Percentiles rank a stretch among this genome's conserved stretches.
These are phyloP conservation scores for Metschnikowia rubicola DNA, from an alignment of 805 yeast genomes.

Conservation along the genomic window DNA sequence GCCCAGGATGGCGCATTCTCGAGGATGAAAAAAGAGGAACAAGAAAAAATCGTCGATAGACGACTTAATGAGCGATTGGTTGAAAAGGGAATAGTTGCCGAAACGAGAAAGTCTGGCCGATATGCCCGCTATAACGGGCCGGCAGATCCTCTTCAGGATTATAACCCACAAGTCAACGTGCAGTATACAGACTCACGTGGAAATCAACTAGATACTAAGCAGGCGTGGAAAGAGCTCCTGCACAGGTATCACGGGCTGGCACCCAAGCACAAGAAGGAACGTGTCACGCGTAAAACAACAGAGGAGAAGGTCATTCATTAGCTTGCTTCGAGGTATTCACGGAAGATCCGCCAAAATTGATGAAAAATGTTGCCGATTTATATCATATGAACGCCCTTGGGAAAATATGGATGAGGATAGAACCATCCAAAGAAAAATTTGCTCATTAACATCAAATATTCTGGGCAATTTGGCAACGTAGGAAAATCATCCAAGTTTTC, in stretches of 20 bases:
- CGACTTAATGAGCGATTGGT: slow-evolving; percentile 29
- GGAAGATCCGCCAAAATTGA: too few relatives aligned
- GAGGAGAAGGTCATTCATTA: slow-evolving; percentile 3
- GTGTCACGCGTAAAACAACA: neutral
- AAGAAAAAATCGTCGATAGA: slow-evolving; percentile 23
- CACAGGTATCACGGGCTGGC: slow-evolving; percentile 72
- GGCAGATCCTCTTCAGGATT: slow-evolving; percentile 21
- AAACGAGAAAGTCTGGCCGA: slow-evolving; percentile 9
- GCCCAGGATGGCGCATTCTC: slow-evolving; percentile 24
- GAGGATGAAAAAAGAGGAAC: slow-evolving; percentile 27
- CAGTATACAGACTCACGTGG: slow-evolving; percentile 67
- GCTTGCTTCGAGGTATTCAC: too few relatives aligned
- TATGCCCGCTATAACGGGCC: slow-evolving; percentile 6
- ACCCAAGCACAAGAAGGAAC: slow-evolving; percentile 16
- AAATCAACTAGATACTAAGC: slow-evolving; percentile 52
- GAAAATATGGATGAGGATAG: too few relatives aligned
- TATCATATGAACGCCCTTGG: too few relatives aligned
- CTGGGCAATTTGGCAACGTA: too few relatives aligned
- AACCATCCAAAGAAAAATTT: too few relatives aligned
- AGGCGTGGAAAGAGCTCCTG: slow-evolving; percentile 74
- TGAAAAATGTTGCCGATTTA: too few relatives aligned
- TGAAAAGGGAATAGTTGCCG: slow-evolving; percentile 24
- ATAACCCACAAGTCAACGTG: slow-evolving; percentile 49
- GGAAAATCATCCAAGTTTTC: too few relatives aligned
- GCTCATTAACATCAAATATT: too few relatives aligned